Percentiles rank a stretch among this genome's conserved stretches.
These are phyloP conservation scores for Xylaria sp. DNA, from an alignment of 2,329 filamentous ascomycete genomes.

Conservation along the genomic window DNA sequence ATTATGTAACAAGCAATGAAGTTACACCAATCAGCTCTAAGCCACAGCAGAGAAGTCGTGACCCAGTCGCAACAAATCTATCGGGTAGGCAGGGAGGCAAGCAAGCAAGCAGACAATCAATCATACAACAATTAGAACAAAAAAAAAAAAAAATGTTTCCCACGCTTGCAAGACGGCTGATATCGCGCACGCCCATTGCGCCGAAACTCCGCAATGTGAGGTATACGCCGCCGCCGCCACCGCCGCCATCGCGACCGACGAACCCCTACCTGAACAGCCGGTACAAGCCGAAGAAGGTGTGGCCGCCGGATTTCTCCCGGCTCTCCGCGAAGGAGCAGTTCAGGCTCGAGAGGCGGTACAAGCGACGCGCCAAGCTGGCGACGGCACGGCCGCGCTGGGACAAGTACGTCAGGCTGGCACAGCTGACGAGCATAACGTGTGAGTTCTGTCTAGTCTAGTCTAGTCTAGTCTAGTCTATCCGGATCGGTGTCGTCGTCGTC, in stretches of 20 bases:
- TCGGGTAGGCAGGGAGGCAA: too few relatives aligned
- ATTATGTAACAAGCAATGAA: not conserved
- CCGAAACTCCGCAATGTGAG: slow-evolving; percentile 43
- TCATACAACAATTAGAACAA: not conserved
- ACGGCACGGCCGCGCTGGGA: slow-evolving; percentile 49
- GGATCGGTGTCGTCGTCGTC: not conserved
- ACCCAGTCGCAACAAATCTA: not conserved
- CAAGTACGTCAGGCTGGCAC: slow-evolving; percentile 66
- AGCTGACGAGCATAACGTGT: slow-evolving; percentile 70
- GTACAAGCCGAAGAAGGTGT: slow-evolving; percentile 75
- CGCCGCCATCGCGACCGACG: slow-evolving; percentile 38
- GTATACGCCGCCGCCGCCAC: too few relatives aligned
- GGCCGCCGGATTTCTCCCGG: slow-evolving; percentile 80
- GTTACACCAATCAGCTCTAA: slow-evolving; percentile 12
- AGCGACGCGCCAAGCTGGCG: slow-evolving; percentile 68
- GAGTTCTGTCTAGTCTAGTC: slow-evolving; percentile 46
- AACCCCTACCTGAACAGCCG: slow-evolving; percentile 62
- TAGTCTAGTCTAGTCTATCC: too few relatives aligned
- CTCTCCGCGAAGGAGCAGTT: slow-evolving; percentile 79
- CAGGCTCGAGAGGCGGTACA: slow-evolving; percentile 81
- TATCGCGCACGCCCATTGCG: slow-evolving; percentile 46
- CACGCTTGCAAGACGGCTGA: slow-evolving; percentile 58
- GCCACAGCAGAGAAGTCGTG: slow-evolving; percentile 16
- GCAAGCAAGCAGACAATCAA: slow-evolving; percentile 9
- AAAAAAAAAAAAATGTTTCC: slow-evolving; percentile 54